Evolutionary conservation across 2,329 filamentous ascomycete genomes (phyloP).

Genomic region (Dactylellina leptospora): DNA sequence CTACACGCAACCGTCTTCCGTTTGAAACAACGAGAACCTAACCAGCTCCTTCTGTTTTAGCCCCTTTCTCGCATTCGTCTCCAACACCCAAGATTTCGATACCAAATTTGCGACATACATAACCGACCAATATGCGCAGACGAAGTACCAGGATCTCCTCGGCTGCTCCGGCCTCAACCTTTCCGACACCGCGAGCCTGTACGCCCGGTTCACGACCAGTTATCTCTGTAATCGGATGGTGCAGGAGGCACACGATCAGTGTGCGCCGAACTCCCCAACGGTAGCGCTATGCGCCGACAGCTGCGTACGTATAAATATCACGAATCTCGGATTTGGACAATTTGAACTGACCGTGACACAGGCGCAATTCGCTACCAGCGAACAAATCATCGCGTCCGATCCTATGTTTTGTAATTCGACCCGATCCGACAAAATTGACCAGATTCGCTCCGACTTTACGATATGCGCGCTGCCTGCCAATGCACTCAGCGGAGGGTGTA

Average conservation of each 20-base stretch:
- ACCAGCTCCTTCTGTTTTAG: slow-evolving; percentile 65
- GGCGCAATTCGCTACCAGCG: slow-evolving; percentile 86
- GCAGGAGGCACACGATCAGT: slow-evolving; percentile 80
- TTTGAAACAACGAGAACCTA: background rate
- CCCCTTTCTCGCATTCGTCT: slow-evolving; percentile 85
- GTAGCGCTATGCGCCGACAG: slow-evolving; percentile 86
- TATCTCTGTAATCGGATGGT: slow-evolving; percentile 93
- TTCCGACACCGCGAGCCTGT: slow-evolving; percentile 79
- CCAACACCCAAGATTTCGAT: slow-evolving; percentile 80
- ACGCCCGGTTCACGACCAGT: slow-evolving; percentile 91
- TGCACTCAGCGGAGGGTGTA: slow-evolving; percentile 77
- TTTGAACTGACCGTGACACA: slow-evolving; percentile 59
- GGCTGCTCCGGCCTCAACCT: slow-evolving; percentile 82
- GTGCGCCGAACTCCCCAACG: slow-evolving; percentile 73
- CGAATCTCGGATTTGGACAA: background rate
- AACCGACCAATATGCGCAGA: slow-evolving; percentile 70
- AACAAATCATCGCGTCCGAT: slow-evolving; percentile 83
- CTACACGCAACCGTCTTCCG: background rate
- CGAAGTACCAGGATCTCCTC: slow-evolving; percentile 80
- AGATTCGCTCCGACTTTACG: slow-evolving; percentile 91
- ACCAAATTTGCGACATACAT: slow-evolving; percentile 76
- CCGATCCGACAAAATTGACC: slow-evolving; percentile 69
- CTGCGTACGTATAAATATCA: slow-evolving; percentile 68
- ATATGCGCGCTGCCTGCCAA: slow-evolving; percentile 85
- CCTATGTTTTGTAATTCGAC: slow-evolving; percentile 75